Percentiles rank a stretch among this genome's conserved stretches.
Conservation (phyloP, 2,329 filamentous ascomycete species). For the Aspergillus alliaceus region DNA sequence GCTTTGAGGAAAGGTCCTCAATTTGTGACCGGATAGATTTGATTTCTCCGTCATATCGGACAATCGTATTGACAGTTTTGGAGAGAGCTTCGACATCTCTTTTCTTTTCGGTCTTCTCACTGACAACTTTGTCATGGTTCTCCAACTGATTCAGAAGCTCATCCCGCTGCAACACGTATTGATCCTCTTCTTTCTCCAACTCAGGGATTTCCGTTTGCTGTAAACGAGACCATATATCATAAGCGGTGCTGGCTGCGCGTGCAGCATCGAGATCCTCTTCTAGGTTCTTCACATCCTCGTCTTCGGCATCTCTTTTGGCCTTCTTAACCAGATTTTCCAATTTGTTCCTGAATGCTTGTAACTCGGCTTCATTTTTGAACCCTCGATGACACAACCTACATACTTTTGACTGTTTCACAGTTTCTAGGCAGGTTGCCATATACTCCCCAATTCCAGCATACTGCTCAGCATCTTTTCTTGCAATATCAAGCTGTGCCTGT, state of each 20-base stretch:
- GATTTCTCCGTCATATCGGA: constrained; percentile 71
- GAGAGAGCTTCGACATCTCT: constrained; percentile 73
- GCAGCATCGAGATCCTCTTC: constrained; percentile 64
- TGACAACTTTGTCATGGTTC: constrained; percentile 65
- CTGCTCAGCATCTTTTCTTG: constrained; percentile 65
- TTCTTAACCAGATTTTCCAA: constrained; percentile 59
- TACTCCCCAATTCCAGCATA: constrained; percentile 69
- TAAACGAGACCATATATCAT: constrained; percentile 73
- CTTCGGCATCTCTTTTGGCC: constrained; percentile 56
- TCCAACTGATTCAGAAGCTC: constrained; percentile 63
- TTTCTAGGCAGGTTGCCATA: constrained; percentile 66
- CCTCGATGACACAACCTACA: constrained; percentile 75
- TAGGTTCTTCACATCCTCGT: constrained; percentile 61
- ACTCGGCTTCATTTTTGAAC: constrained; percentile 62
- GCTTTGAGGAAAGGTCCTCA: constrained; percentile 70
- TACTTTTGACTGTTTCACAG: constrained; percentile 65
- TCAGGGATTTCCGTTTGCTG: constrained; percentile 67
- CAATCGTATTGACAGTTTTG: constrained; percentile 74
- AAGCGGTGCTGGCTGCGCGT: constrained; percentile 63
- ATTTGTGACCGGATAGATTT: constrained; percentile 71
- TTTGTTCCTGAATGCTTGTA: constrained; percentile 64
- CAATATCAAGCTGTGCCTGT: constrained; percentile 52
- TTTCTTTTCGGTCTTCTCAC: constrained; percentile 62
- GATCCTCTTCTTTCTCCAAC: constrained; percentile 63
- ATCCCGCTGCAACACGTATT: constrained; percentile 63